Evolutionary conservation across 257 asterid species (phyloP).

Genomic region (Solanum lycopersicoides): DNA sequence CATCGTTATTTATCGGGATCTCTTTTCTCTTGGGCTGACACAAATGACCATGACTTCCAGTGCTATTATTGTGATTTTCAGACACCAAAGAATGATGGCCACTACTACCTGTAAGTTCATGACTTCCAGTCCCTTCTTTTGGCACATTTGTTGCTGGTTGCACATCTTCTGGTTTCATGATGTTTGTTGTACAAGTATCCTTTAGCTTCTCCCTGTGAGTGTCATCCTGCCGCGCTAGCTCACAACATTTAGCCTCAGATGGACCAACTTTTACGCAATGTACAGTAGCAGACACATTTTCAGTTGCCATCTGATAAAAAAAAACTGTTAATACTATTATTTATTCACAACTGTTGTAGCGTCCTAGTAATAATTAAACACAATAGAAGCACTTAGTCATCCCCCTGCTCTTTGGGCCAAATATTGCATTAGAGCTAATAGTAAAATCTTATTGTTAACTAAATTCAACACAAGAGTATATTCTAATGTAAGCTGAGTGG

Average conservation of each 20-base stretch:
- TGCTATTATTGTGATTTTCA: too few relatives aligned
- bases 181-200: not conserved
- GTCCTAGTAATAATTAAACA: not conserved
- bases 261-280: not conserved
- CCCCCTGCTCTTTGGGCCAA: not conserved
- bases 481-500: not conserved
- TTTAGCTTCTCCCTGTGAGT: not conserved
- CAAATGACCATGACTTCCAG: slow-evolving; percentile 5
- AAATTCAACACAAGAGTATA: not conserved
- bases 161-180: not conserved
- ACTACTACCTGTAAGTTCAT: not conserved
- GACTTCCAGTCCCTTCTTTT: not conserved
- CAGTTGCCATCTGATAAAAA: slow-evolving; percentile 1
- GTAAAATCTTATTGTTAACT: not conserved
- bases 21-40: slow-evolving; percentile 17
- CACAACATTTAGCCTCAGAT: not conserved
- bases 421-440: not conserved
- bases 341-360: not conserved
- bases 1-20: not conserved
- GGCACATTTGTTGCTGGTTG: not conserved
- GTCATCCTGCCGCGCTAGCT: not conserved
- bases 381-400: not conserved
- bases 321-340: not conserved
- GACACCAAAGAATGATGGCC: too few relatives aligned
- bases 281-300: not conserved